Base-by-base conservation (phyloP, 2,329 filamentous ascomycete species). In the Mycosphaerelloides madeirae region DNA sequence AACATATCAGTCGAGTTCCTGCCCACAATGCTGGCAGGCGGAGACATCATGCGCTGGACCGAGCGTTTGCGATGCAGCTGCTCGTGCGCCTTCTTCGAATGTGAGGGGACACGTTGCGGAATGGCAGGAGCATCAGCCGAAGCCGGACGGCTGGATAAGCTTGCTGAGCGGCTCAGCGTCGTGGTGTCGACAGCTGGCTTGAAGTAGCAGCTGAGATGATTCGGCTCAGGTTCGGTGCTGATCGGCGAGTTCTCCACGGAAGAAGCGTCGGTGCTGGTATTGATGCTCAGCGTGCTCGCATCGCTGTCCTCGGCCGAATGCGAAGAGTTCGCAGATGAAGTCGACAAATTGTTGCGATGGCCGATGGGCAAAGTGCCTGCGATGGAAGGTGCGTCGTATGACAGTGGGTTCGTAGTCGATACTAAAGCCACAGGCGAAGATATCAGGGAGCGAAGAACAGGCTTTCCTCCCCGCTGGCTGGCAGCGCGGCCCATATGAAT, bases 331-430 rank as follows among this genome's bases (percentile, higher is more conserved):
- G 76, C 79, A 11, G 51, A 49, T 20, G 77, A 73, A 18, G 68
- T 42, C 12, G 57, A 50, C 6, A 59, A 56, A 28, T 55, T 48
- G 41, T 55, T 49, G 39, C 53, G 50, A 35, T 50, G 54, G 20
- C 43, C 40, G 50, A 64, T 58, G 6, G 57, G 56, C 8, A 39
- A 49, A 14, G 62, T 57, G 35, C 62, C 63, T 31, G 50, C 49
- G 45, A 96, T 82, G 63, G 96, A 85, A 39, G 91, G 91, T 8
- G 93, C 90, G 63, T 91, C 91, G 76, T 95, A 95, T 6, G 88
- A 89, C 43, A 96, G 83, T 79, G 94, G 88, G 68, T 97, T 98
- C 57, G 93, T 97, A 4, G 91, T 95, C 48, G 93, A 94, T 38
- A 96, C 75, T 52, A 98, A 77, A 67, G 89, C 83, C 41, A 95